These are phyloP conservation scores for Ilex asprella DNA, from an alignment of 257 asterid species.

Conservation along the genomic window DNA sequence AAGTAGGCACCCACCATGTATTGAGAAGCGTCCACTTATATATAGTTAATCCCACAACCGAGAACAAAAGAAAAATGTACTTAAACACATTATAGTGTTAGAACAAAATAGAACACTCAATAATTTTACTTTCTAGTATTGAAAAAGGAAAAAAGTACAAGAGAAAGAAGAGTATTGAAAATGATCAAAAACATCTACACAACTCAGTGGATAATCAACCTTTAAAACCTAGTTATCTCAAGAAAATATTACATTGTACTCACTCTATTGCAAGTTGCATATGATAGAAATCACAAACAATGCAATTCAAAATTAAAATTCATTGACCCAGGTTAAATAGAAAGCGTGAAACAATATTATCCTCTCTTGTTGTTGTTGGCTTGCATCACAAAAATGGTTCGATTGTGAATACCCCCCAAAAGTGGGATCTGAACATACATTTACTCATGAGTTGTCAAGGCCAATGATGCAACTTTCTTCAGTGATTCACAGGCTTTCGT, in stretches of 20 bases:
- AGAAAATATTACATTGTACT: not conserved
- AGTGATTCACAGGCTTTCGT: conserved; percentile 56
- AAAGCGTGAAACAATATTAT: not conserved
- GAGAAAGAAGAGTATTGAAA: no score
- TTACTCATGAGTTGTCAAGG: conserved; percentile 28
- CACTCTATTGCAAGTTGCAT: not conserved
- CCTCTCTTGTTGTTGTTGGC: not conserved
- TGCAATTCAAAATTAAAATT: no score
- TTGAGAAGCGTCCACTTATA: no score
- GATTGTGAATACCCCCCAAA: not conserved
- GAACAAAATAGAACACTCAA: no score
- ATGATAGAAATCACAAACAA: no score
- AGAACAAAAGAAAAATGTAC: no score
- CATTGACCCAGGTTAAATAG: not conserved
- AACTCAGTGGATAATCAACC: not conserved
- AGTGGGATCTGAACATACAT: not conserved
- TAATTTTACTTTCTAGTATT: no score
- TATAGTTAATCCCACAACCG: no score
- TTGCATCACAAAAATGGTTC: not conserved
- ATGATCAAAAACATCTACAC: not conserved
- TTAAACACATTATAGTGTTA: no score
- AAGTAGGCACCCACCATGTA: no score
- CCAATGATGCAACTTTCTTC: conserved; percentile 39
- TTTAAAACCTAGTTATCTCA: not conserved
- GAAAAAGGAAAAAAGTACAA: no score